Conservation (phyloP, 2,329 filamentous ascomycete genomes). For the Dothideomycetes sp. region DNA sequence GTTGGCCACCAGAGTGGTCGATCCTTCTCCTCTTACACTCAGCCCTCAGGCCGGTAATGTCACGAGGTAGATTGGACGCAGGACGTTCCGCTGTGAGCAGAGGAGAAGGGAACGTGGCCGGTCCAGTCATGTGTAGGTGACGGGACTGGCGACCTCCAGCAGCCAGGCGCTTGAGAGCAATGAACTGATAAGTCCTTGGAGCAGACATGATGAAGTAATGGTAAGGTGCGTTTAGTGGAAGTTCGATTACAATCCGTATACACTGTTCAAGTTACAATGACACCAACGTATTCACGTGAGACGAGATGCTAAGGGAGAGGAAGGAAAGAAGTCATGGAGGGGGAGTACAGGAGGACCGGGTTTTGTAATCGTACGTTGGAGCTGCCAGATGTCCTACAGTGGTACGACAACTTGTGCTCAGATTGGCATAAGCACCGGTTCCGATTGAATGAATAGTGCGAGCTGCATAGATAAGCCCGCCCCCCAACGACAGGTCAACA, state of each 20-base stretch:
- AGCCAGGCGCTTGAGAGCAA: slow-evolving; percentile 30
- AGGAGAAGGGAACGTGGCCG: slow-evolving; percentile 42
- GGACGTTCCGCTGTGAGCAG: slow-evolving; percentile 40
- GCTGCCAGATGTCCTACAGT: too few relatives aligned
- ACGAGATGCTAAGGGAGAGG: neutral
- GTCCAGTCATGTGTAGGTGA: slow-evolving; percentile 49
- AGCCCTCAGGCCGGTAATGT: slow-evolving; percentile 37
- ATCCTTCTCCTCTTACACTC: slow-evolving; percentile 42
- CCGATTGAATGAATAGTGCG: too few relatives aligned
- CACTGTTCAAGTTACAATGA: too few relatives aligned
- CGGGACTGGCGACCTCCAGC: slow-evolving; percentile 29
- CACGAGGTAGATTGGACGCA: slow-evolving; percentile 36
- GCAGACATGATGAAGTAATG: slow-evolving; percentile 26
- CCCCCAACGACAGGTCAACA: neutral
- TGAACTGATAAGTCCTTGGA: slow-evolving; percentile 29
- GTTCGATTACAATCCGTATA: too few relatives aligned
- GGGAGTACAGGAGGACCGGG: too few relatives aligned
- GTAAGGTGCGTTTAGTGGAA: too few relatives aligned
- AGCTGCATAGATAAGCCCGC: neutral
- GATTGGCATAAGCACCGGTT: neutral
- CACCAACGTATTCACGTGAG: neutral
- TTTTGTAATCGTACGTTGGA: too few relatives aligned
- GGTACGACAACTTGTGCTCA: neutral
- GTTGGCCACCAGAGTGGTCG: slow-evolving; percentile 34
- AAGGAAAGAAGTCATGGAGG: neutral